Evolutionary conservation across 208 protist genomes (phyloP), one percentile per base, ranked within the genome.

Genomic region (Leishmania major): DNA sequence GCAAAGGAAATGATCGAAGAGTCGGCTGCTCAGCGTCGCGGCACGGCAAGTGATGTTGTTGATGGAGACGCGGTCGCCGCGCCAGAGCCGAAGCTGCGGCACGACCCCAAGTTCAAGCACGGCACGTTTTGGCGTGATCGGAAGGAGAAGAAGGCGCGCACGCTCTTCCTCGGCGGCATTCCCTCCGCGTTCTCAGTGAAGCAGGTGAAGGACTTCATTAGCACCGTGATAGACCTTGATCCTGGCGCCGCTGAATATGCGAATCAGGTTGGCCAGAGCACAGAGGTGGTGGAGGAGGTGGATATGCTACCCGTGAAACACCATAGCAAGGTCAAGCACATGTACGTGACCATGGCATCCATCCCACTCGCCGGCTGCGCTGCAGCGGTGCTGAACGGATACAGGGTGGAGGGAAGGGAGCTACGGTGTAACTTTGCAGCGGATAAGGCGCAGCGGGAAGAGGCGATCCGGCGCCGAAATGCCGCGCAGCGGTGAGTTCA

Each of bases 361-460:
- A 89, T 92, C 13, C 77, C 90, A 17, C 67, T 92, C 22, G 93
- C 93, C 4, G 88, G 85, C 51, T 92, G 78, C 62, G 86, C 87
- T 3, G 82, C 88, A 28, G 75, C 89, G 43, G 43, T 88, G 43
- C 83, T 97, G 51, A 87, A 97, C 75, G 85, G 91, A 37, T 86
- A 90, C 60, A 79, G 66, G 62, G 75, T 97, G 69, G 86, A 91
- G 25, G 87, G 88, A 8, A 47, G 55, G 10, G 71, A 71, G 31
- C 84, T 97, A 62, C 90, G 95, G n/a, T 96, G 93, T 75, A 97
- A 97, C 80, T 96, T 96, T 79, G 91, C 95, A 8, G 78, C 93
- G 0, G 93, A 97, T 79, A 96, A 96, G 84, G 77, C 79, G 22
- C 90, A 97, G 87, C 91, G 95, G 2, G 84, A 88, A 7, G 90